Evolutionary conservation across 768 basidiomycete species (phyloP).

Genomic region (Leccinellum albellum): DNA sequence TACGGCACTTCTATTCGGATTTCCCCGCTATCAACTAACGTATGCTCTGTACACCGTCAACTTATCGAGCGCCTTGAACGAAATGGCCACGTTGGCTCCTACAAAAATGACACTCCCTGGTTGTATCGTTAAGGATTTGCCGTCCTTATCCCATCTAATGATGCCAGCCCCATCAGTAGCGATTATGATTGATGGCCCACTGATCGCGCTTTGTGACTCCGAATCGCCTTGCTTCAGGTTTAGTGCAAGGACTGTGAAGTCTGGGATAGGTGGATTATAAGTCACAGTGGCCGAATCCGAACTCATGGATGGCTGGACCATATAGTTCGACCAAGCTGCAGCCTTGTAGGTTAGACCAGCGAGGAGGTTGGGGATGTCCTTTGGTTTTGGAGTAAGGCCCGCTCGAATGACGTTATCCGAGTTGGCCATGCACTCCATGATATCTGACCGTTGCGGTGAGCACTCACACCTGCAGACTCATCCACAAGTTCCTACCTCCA

Average conservation of each 20-base stretch:
- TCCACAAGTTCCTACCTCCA: conserved; percentile 60
- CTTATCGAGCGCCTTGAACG: conserved; percentile 37
- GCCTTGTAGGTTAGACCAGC: conserved; percentile 82
- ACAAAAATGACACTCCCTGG: conserved; percentile 81
- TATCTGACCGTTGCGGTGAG: conserved; percentile 51
- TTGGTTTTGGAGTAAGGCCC: conserved; percentile 93
- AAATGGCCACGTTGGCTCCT: conserved; percentile 62
- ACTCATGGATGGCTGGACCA: conserved; percentile 60
- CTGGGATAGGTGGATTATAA: conserved; percentile 91
- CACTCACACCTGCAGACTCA: background rate
- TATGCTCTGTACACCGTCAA: conserved; percentile 30
- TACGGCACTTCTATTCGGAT: background rate
- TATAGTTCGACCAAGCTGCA: conserved; percentile 62
- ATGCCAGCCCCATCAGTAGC: conserved; percentile 65
- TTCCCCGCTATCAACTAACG: conserved; percentile 17
- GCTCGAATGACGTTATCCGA: conserved; percentile 99
- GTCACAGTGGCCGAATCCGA: conserved; percentile 40
- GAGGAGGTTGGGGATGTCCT: conserved; percentile 90
- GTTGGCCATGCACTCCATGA: conserved; percentile 99
- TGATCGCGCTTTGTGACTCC: conserved; percentile 58
- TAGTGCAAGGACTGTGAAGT: conserved; percentile 82
- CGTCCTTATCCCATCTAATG: conserved; percentile 45
- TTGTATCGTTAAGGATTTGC: conserved; percentile 38
- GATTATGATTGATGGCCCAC: conserved; percentile 84
- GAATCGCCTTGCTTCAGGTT: conserved; percentile 41